Percentiles rank a stretch among this genome's conserved stretches.
Conservation (phyloP, 805 yeast species). For the Priceomyces castillae region DNA sequence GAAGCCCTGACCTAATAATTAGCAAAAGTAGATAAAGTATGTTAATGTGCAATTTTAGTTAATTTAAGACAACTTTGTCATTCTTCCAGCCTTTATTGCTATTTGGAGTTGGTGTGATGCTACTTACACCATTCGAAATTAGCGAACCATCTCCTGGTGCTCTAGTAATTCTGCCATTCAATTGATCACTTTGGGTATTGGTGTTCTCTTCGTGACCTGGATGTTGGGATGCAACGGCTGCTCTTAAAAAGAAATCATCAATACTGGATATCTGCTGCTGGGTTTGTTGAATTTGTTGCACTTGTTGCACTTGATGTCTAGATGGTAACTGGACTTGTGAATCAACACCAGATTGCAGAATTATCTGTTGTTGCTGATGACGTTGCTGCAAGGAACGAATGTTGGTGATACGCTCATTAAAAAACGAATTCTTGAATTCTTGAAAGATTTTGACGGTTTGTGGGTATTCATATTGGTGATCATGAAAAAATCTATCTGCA, state of each 20-base stretch:
- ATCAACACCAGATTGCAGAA: slow-evolving; percentile 8
- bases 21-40: too few species aligned
- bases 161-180: slow-evolving; percentile 5
- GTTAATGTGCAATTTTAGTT: not conserved
- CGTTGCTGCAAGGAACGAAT: slow-evolving; percentile 20
- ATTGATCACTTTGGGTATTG: slow-evolving; percentile 5
- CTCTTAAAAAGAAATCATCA: slow-evolving; percentile 25
- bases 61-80: slow-evolving; percentile 3
- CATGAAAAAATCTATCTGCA: slow-evolving; percentile 42
- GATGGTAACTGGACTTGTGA: slow-evolving; percentile 8
- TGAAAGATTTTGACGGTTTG: slow-evolving; percentile 43
- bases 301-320: slow-evolving; percentile 8
- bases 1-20: too few species aligned
- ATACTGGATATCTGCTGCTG: slow-evolving; percentile 15
- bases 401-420: slow-evolving; percentile 40
- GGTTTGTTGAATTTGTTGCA: slow-evolving; percentile 8
- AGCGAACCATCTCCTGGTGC: slow-evolving; percentile 4
- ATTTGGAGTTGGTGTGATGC: slow-evolving; percentile 3
- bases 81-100: slow-evolving; percentile 7
- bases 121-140: slow-evolving; percentile 6
- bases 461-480: slow-evolving; percentile 41
- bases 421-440: slow-evolving; percentile 41
- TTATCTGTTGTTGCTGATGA: slow-evolving; percentile 11
- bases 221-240: slow-evolving; percentile 10
- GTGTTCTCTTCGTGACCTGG: slow-evolving; percentile 3